Percentiles rank a stretch among this genome's conserved stretches.
These are phyloP conservation scores for Zancudomyces culisetae DNA, from an alignment of 371 early-diverging fungal species.

Conservation along the genomic window DNA sequence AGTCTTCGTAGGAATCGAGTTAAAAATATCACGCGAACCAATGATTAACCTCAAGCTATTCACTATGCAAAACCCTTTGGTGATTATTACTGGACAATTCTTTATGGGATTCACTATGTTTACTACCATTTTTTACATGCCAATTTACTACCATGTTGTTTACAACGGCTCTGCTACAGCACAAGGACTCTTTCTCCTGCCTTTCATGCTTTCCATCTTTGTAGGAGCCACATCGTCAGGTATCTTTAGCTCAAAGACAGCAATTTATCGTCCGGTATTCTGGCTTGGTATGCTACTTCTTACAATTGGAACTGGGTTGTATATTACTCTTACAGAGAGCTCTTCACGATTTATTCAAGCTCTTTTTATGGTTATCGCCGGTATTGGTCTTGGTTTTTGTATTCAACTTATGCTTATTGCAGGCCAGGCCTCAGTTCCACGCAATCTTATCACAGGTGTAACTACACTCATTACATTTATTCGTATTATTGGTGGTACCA, in stretches of 20 bases:
- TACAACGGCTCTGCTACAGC: conserved; percentile 27
- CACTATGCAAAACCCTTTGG: conserved; percentile 18
- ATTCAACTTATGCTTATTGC: conserved; percentile 40
- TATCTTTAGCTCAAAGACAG: conserved; percentile 24
- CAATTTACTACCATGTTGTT: conserved; percentile 38
- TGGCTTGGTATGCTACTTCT: conserved; percentile 28
- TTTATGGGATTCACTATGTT: conserved; percentile 20
- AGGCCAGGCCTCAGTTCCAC: conserved; percentile 30
- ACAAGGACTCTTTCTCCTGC: conserved; percentile 42
- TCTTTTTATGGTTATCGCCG: conserved; percentile 27
- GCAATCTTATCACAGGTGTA: conserved; percentile 22
- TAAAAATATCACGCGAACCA: conserved; percentile 34
- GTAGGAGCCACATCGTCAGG: conserved; percentile 26
- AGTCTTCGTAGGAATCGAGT: conserved; percentile 35
- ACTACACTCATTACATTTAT: conserved; percentile 22
- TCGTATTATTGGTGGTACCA: conserved; percentile 43
- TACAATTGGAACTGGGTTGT: conserved; percentile 24
- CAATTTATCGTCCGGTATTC: conserved; percentile 28
- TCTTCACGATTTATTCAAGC: conserved; percentile 21
- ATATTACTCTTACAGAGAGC: conserved; percentile 13
- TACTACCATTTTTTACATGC: conserved; percentile 33
- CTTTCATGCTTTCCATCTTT: conserved; percentile 23
- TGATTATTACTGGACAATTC: conserved; percentile 14
- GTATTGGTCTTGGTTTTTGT: conserved; percentile 36
- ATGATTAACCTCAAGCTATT: conserved; percentile 33